A percentile compares a stretch with the other conserved stretches of the same genome.
phyloP scores from a whole-genome alignment of 768 basidiomycete species.

The Boletus pseudo-olivaceus region DNA sequence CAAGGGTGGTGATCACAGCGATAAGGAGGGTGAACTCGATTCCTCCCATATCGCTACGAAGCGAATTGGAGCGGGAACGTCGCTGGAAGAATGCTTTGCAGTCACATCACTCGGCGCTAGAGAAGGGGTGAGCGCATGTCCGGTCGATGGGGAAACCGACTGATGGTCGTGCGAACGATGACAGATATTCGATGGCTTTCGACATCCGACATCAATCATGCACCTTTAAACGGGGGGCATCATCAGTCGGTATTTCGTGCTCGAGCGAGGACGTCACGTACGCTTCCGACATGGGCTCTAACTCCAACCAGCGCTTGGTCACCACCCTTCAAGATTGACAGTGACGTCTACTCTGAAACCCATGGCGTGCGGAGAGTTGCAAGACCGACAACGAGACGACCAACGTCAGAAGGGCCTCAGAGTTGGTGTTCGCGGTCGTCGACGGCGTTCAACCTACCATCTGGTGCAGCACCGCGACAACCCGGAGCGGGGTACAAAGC shows the following conservation, averaged over 20 bases:
- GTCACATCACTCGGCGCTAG: conserved; percentile 72
- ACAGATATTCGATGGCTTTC: conserved; percentile 76
- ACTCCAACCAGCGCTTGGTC: conserved; percentile 44
- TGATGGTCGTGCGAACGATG: conserved; percentile 33
- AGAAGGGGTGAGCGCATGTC: conserved; percentile 51
- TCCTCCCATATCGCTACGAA: conserved; percentile 97
- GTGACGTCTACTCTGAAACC: conserved; percentile 21
- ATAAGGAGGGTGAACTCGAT: conserved; percentile 97
- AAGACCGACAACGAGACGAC: conserved; percentile 58
- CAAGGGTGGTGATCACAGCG: conserved; percentile 68
- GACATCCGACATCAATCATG: conserved; percentile 64
- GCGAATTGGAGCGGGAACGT: conserved; percentile 94
- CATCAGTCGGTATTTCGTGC: too few relatives aligned
- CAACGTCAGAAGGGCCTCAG: conserved; percentile 58
- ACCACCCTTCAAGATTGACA: conserved; percentile 35
- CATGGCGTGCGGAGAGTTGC: conserved; percentile 39
- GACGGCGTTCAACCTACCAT: conserved; percentile 53
- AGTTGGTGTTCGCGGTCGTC: conserved; percentile 71
- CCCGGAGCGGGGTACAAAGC: conserved; percentile 22
- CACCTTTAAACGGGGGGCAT: conserved; percentile 40
- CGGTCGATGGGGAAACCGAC: neutral
- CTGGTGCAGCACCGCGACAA: conserved; percentile 71
- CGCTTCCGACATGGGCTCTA: conserved; percentile 13
- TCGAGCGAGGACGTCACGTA: too few relatives aligned
- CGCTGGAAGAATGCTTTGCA: conserved; percentile 86